Conservation (phyloP, 2,329 filamentous ascomycete genomes). For the Dryadomyces quercus-mongolicae region DNA sequence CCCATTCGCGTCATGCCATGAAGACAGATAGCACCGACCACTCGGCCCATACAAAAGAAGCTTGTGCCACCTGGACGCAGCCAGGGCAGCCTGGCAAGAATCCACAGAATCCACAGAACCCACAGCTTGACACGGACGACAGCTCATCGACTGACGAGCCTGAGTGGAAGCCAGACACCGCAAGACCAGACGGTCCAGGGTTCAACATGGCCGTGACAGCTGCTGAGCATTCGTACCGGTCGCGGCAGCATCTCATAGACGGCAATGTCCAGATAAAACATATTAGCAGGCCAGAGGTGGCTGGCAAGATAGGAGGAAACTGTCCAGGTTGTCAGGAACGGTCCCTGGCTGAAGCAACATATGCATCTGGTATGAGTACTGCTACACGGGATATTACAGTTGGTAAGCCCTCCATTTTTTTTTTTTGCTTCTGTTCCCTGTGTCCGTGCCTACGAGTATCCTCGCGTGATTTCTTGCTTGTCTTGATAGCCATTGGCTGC, state of each 20-base stretch:
- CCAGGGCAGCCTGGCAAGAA: not conserved
- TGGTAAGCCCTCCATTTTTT: not conserved
- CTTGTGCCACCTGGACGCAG: not conserved
- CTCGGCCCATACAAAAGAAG: not conserved
- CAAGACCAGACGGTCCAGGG: not conserved
- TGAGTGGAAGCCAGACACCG: not conserved
- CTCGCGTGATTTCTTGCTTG: not conserved
- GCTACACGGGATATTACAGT: not conserved
- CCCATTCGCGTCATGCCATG: constrained; percentile 7
- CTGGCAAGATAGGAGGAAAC: too few species aligned
- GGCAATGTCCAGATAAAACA: not conserved
- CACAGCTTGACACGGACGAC: not conserved
- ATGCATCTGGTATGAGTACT: not conserved
- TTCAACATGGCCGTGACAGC: constrained; percentile 2
- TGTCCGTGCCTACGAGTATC: not conserved
- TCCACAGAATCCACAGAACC: not conserved
- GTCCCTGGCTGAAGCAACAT: not conserved
- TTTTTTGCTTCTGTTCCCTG: not conserved
- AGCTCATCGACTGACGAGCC: not conserved
- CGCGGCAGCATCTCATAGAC: not conserved
- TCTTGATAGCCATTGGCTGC: not conserved
- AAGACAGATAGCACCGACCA: not conserved
- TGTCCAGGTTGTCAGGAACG: not conserved
- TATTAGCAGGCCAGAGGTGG: not conserved
- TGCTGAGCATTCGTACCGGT: not conserved